Percentiles rank a stretch among this genome's conserved stretches.
phyloP scores from a whole-genome alignment of 2,329 filamentous ascomycete species.

The Bipolaris victoriae region DNA sequence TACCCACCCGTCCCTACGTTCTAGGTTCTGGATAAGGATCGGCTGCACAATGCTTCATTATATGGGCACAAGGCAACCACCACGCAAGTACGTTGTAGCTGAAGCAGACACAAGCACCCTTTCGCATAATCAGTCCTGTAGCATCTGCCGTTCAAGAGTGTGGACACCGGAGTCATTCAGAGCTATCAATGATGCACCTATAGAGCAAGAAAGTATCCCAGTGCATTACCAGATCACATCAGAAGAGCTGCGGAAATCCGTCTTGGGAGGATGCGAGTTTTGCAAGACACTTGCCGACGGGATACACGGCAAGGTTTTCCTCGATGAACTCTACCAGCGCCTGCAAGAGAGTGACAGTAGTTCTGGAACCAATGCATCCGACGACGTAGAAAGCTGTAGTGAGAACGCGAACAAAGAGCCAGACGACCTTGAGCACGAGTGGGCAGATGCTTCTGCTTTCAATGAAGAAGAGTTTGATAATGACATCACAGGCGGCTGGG shows the following conservation, averaged over 20 bases:
- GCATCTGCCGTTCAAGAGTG: background rate
- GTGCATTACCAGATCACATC: background rate
- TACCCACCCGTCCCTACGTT: too few species aligned
- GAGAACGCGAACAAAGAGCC: background rate
- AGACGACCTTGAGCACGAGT: background rate
- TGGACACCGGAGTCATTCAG: background rate
- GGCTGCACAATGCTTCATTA: slow-evolving; percentile 11
- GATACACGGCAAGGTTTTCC: slow-evolving; percentile 10
- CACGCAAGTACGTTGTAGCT: slow-evolving; percentile 9
- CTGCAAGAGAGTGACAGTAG: slow-evolving; percentile 5
- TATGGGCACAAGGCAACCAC: slow-evolving; percentile 8
- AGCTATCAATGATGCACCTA: background rate
- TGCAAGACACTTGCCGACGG: slow-evolving; percentile 16
- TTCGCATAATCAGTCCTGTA: background rate
- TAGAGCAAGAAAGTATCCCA: background rate
- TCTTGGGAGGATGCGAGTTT: slow-evolving; percentile 9
- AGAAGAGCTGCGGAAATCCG: slow-evolving; percentile 10
- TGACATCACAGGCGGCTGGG: slow-evolving; percentile 12
- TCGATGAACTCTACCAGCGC: slow-evolving; percentile 10
- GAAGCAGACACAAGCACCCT: background rate
- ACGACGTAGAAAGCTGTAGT: background rate
- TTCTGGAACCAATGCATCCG: background rate
- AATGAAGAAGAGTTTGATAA: slow-evolving; percentile 10
- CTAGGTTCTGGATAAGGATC: background rate
- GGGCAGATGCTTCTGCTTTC: slow-evolving; percentile 8